phyloP scores from a whole-genome alignment of 2,329 filamentous ascomycete genomes.

The Pseudocercospora musae region DNA sequence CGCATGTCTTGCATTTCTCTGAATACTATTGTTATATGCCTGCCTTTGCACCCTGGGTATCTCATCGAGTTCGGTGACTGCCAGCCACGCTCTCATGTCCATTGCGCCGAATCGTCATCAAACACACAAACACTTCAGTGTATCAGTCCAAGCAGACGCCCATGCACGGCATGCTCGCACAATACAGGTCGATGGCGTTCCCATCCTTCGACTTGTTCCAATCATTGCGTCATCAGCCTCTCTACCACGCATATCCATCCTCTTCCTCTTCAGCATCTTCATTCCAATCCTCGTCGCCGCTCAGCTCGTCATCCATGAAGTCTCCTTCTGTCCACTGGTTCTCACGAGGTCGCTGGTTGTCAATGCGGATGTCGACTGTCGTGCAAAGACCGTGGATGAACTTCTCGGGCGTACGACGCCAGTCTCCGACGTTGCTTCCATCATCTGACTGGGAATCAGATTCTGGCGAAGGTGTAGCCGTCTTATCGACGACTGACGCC shows the following conservation, averaged over 20 bases:
- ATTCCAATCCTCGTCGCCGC: constrained; percentile 56
- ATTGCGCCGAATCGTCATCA: neutral
- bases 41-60: neutral
- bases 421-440: constrained; percentile 39
- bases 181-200: neutral
- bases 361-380: constrained; percentile 67
- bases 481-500: constrained; percentile 20
- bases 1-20: neutral
- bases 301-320: constrained; percentile 63
- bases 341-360: constrained; percentile 71
- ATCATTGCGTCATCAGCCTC: neutral
- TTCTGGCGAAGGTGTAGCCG: constrained; percentile 25
- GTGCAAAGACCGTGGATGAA: constrained; percentile 67
- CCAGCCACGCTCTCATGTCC: neutral
- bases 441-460: constrained; percentile 30
- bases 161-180: neutral
- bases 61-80: neutral
- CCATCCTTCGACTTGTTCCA: neutral
- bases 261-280: constrained; percentile 53
- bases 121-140: neutral
- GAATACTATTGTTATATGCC: neutral
- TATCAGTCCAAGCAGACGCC: neutral
- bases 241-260: constrained; percentile 39
- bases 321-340: constrained; percentile 67
- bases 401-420: constrained; percentile 26